Conservation (phyloP, 192 early-diverging fungal species). For the Coemansia aciculifera region DNA sequence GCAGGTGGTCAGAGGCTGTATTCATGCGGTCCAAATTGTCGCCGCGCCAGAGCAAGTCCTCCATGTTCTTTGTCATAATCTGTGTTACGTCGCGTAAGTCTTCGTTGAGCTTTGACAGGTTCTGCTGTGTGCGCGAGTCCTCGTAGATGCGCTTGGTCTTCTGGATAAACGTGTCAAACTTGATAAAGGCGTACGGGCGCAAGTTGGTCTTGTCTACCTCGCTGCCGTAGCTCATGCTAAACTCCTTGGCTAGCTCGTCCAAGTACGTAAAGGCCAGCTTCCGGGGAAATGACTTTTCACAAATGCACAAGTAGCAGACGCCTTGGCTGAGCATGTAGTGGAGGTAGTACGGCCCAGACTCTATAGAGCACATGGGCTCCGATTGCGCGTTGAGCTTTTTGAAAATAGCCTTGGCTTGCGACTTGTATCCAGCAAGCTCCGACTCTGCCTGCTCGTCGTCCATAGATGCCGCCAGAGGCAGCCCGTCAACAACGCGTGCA, state of each 20-base stretch:
- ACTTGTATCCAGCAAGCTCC: slow-evolving; percentile 89
- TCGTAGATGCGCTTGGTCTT: slow-evolving; percentile 96
- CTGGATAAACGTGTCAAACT: slow-evolving; percentile 98
- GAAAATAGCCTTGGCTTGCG: slow-evolving; percentile 91
- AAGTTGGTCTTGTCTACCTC: slow-evolving; percentile 81
- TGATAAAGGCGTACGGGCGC: slow-evolving; percentile 95
- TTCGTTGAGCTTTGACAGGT: slow-evolving; percentile 91
- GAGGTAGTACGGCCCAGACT: slow-evolving; percentile 85
- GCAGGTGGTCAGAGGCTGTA: slow-evolving; percentile 63
- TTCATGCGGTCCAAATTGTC: slow-evolving; percentile 80
- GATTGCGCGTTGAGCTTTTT: slow-evolving; percentile 82
- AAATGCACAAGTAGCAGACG: slow-evolving; percentile 93
- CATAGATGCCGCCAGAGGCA: slow-evolving; percentile 93
- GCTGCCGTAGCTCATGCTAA: slow-evolving; percentile 87
- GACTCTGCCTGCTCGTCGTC: slow-evolving; percentile 83
- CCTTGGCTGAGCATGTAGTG: slow-evolving; percentile 95
- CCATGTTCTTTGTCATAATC: slow-evolving; percentile 99
- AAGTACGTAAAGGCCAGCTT: slow-evolving; percentile 94
- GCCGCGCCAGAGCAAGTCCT: slow-evolving; percentile 89
- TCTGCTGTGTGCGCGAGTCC: slow-evolving; percentile 89
- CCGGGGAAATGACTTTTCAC: slow-evolving; percentile 88
- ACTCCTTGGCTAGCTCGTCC: slow-evolving; percentile 94
- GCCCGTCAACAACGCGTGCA: slow-evolving; percentile 88
- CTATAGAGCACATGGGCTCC: slow-evolving; percentile 91
- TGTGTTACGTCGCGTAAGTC: slow-evolving; percentile 94